phyloP scores from a whole-genome alignment of 805 yeast genomes.

The Maudiozyma serrabonitensis region DNA sequence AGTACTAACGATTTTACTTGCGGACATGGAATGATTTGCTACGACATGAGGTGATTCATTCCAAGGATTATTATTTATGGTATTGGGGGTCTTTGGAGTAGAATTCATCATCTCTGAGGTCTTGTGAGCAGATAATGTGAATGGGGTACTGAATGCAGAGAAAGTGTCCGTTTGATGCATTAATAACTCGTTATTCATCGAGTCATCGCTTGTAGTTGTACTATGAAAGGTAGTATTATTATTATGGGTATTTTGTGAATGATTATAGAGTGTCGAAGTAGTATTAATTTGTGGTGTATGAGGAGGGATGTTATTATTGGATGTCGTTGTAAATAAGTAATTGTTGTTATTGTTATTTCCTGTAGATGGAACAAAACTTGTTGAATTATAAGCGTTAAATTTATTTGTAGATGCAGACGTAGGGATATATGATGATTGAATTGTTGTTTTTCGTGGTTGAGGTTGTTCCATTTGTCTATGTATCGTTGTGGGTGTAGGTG shows the following conservation, averaged over 20 bases:
- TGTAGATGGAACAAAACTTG: constrained; percentile 16
- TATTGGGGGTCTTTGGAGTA: constrained; percentile 14
- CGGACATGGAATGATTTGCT: background rate
- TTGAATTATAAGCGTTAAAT: constrained; percentile 19
- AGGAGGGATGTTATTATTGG: background rate
- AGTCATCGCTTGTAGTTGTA: background rate
- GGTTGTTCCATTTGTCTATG: constrained; percentile 1
- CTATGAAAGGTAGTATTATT: background rate
- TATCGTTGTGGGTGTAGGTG: background rate
- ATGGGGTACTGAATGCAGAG: constrained; percentile 3
- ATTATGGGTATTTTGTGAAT: background rate
- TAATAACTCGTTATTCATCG: background rate
- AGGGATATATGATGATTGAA: background rate
- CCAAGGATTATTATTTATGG: constrained; percentile 10
- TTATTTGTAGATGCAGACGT: constrained; percentile 4
- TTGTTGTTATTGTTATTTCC: background rate
- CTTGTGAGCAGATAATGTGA: background rate
- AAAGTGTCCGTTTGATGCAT: constrained; percentile 1
- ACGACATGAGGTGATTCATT: constrained; percentile 7
- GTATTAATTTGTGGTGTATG: background rate
- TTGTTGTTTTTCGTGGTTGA: constrained; percentile 6
- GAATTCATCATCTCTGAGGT: constrained; percentile 1
- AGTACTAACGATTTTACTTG: constrained; percentile 21
- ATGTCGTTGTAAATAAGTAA: background rate
- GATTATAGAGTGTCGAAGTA: background rate